Evolutionary conservation across 192 early-diverging fungal species (phyloP).

Genomic region (Rhizoclosmatium sp.): DNA sequence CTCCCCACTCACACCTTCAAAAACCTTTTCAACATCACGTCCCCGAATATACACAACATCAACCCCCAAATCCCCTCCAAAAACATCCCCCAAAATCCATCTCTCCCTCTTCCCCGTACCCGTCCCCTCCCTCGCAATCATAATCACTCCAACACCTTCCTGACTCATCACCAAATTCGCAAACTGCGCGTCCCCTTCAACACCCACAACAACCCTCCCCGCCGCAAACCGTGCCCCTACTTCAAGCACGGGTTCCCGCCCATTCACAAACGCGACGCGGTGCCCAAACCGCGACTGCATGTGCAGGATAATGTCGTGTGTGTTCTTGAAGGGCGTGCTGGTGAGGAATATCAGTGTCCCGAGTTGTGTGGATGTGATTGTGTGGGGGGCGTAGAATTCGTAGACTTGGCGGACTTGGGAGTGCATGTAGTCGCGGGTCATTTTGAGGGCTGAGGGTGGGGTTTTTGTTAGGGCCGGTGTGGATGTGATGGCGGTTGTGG

Average conservation of each 20-base stretch:
- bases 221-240: constrained; percentile 11
- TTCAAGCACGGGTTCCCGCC: constrained; percentile 10
- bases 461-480: not conserved
- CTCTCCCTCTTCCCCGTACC: too few species aligned
- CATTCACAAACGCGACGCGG: constrained; percentile 5
- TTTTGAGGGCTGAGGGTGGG: not conserved
- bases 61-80: too few species aligned
- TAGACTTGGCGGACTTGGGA: not conserved
- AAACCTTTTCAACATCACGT: too few species aligned
- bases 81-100: too few species aligned
- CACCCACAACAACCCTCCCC: constrained; percentile 26
- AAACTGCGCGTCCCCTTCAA: constrained; percentile 12
- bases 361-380: not conserved
- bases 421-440: not conserved
- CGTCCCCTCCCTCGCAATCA: not conserved
- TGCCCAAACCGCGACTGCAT: constrained; percentile 13
- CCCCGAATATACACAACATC: too few species aligned
- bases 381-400: not conserved
- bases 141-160: constrained; percentile 2
- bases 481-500: not conserved
- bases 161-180: constrained; percentile 18
- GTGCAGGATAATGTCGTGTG: not conserved
- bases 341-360: not conserved
- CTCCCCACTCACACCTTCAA: too few species aligned
- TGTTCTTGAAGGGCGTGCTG: constrained; percentile 2